A percentile compares a stretch with the other conserved stretches of the same genome.
Conservation (phyloP, 2,329 filamentous ascomycete genomes). For the Penicillium sp. region DNA sequence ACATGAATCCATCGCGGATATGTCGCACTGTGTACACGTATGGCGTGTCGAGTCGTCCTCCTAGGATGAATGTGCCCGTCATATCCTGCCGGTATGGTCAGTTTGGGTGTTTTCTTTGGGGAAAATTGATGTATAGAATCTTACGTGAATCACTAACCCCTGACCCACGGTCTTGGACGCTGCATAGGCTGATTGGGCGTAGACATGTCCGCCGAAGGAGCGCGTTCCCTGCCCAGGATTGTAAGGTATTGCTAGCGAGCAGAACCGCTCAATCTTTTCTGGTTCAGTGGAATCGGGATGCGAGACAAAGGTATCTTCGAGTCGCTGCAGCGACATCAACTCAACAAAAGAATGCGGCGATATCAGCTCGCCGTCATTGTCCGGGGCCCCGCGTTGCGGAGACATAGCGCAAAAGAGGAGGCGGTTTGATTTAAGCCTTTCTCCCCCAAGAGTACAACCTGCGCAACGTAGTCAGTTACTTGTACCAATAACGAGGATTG, state of each 20-base stretch:
- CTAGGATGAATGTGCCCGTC: slow-evolving; percentile 53
- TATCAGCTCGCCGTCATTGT: slow-evolving; percentile 8
- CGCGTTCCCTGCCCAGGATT: slow-evolving; percentile 43
- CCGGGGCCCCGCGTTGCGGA: slow-evolving; percentile 6
- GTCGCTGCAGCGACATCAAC: slow-evolving; percentile 33
- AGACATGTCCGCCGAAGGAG: slow-evolving; percentile 58
- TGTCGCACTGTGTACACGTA: slow-evolving; percentile 53
- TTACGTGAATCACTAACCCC: slow-evolving; percentile 53
- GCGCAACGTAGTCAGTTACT: not conserved
- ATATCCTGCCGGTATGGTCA: slow-evolving; percentile 43
- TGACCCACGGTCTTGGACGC: slow-evolving; percentile 53
- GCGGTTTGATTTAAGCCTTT: not conserved
- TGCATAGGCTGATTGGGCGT: slow-evolving; percentile 57
- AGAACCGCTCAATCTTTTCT: slow-evolving; percentile 33
- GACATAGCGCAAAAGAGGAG: slow-evolving; percentile 15
- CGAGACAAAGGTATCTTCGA: slow-evolving; percentile 17
- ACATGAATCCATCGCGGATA: slow-evolving; percentile 52
- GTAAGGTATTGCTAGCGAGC: slow-evolving; percentile 35
- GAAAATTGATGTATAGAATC: slow-evolving; percentile 9
- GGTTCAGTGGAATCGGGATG: slow-evolving; percentile 12
- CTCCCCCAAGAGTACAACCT: not conserved
- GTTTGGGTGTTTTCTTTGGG: not conserved
- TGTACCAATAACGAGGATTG: not conserved
- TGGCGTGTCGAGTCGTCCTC: slow-evolving; percentile 47
- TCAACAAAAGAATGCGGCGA: slow-evolving; percentile 28